Percentiles rank a stretch among this genome's conserved stretches.
Evolutionary conservation across 1,284 basidiomycete genomes (phyloP).

Genomic region (Ustilago esculenta): DNA sequence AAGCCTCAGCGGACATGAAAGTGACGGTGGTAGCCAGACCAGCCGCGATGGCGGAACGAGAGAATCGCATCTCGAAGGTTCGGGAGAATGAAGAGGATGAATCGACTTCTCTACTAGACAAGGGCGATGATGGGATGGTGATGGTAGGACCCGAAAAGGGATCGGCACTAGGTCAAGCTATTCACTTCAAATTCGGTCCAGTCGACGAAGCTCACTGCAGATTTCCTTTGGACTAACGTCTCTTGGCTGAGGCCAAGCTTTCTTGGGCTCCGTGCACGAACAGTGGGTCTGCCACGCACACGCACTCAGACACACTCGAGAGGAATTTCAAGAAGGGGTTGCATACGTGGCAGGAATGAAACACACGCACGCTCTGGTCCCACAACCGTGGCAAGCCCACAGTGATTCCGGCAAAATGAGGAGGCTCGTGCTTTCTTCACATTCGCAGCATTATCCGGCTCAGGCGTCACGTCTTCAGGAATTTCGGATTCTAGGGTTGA

Average conservation of each 20-base stretch:
- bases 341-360: conserved; percentile 27
- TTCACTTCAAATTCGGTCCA: too few species aligned
- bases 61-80: conserved; percentile 46
- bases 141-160: neutral
- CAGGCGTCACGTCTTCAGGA: neutral
- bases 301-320: neutral
- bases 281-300: neutral
- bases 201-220: too few species aligned
- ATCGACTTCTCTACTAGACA: conserved; percentile 14
- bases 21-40: conserved; percentile 54
- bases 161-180: conserved; percentile 1
- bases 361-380: too few species aligned
- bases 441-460: too few species aligned
- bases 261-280: conserved; percentile 1
- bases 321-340: neutral
- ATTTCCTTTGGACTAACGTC: neutral
- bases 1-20: conserved; percentile 71
- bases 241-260: neutral
- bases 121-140: neutral
- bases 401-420: too few species aligned
- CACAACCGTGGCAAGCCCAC: too few species aligned
- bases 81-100: neutral
- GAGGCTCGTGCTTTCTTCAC: conserved; percentile 6
- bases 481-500: conserved; percentile 18
- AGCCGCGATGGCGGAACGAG: conserved; percentile 45